Evolutionary conservation across 371 early-diverging fungal species (phyloP), one percentile per base, ranked within the genome.

Genomic region (Mortierella polycephala): DNA sequence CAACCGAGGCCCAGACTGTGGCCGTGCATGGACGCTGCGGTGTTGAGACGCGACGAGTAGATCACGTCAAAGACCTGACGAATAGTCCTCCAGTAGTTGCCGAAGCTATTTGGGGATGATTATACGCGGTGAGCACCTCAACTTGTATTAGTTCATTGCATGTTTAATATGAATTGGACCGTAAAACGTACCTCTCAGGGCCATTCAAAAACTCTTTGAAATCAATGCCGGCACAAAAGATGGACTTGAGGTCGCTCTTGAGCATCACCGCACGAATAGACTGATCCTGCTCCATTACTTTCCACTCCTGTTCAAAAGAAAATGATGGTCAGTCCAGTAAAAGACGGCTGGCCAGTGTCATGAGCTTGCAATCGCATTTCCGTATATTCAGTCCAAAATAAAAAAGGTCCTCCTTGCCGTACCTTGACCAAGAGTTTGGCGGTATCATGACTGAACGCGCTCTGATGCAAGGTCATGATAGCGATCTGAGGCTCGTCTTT

Each of bases 201-300:
- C 79, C 79, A 50, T 79, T 64, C 66, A 79, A 42, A 51, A 79
- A 79, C 67, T 79, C 79, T 39, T 56, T 57, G 47, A 79, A 79
- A 20, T 79, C 79, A 46, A 79, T 79, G 51, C 79, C 79, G 9
- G 79, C 79, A 40, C 79, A 79, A 62, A 79, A 79, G 65, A 79
- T 79, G 51, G 73, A 64, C 53, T 79, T 79, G 58, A 59, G 73
- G 40, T 79, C 79, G 20, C 79, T 73, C 79, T 66, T 79, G 55
- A 79, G 52, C 41, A 79, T 45, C 21, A 57, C 79, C 6, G 79
- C 72, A 11, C 73, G 72, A 20, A 69, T 50, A 8, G 79, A 66
- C 54, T 64, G 66, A 42, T 79, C 79, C 57, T 72, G 49, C 67
- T 79, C 79, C 67, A 79, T 79, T 20, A 69, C 56, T 39, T 57